phyloP scores from a whole-genome alignment of 306 rosid genomes.

The Cyamopsis tetragonoloba region DNA sequence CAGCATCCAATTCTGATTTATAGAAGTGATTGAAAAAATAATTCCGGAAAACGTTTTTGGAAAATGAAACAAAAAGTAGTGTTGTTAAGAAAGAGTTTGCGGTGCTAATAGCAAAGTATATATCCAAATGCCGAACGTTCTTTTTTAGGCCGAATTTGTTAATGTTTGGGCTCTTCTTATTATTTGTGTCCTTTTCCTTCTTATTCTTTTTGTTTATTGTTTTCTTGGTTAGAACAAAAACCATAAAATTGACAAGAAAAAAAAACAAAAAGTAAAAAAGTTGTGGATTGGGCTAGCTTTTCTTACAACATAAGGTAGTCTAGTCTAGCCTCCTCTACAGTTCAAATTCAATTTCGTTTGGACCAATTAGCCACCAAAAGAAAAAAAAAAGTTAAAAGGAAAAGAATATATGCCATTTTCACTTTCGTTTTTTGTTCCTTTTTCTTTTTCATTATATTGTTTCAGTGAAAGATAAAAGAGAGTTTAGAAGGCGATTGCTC shows the following conservation, averaged over 20 bases:
- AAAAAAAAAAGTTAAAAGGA: conserved; percentile 11
- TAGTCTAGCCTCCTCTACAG: not conserved
- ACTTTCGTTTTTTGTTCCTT: not conserved
- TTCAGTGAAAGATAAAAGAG: not conserved
- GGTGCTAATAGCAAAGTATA: too few species aligned
- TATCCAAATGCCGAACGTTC: not conserved
- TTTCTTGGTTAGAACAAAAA: not conserved
- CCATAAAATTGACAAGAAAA: not conserved
- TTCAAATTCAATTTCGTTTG: conserved; percentile 26
- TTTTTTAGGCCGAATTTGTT: not conserved
- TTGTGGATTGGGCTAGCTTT: conserved; percentile 16
- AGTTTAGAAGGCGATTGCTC: not conserved
- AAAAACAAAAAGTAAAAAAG: not conserved
- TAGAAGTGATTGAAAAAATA: too few species aligned
- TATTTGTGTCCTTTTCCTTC: too few species aligned
- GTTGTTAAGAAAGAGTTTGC: too few species aligned
- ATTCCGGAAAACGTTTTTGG: too few species aligned
- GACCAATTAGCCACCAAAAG: conserved; percentile 17
- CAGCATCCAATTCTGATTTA: too few species aligned
- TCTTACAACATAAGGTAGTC: not conserved
- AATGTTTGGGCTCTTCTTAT: not conserved
- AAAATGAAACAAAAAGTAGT: too few species aligned
- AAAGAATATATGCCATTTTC: conserved; percentile 20
- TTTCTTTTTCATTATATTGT: not conserved
- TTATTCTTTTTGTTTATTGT: too few species aligned